Conservation (phyloP, 169 alveolate species). For the Cryptosporidium baileyi region DNA sequence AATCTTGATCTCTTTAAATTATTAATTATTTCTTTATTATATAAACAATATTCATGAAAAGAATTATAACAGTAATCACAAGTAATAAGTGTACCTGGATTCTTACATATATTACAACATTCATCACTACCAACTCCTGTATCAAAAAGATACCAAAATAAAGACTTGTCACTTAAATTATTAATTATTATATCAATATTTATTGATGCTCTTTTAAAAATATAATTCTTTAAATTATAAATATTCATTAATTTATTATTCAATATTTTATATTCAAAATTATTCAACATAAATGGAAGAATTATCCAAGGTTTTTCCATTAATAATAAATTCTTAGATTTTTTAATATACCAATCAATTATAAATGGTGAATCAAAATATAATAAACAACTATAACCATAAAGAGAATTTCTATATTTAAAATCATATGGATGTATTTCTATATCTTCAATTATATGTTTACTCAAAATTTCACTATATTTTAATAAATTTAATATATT, state of each 20-base stretch:
- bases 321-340: slow-evolving; percentile 7
- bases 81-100: slow-evolving; percentile 53
- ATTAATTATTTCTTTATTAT: slow-evolving; percentile 1
- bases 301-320: slow-evolving; percentile 63
- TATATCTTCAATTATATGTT: neutral
- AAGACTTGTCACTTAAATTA: neutral
- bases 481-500: neutral
- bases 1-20: slow-evolving; percentile 1
- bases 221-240: neutral
- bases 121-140: slow-evolving; percentile 60
- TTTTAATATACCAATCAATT: slow-evolving; percentile 50
- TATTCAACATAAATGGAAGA: slow-evolving; percentile 25
- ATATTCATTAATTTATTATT: neutral
- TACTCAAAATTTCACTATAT: neutral
- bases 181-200: neutral
- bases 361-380: slow-evolving; percentile 18
- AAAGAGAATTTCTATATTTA: slow-evolving; percentile 36
- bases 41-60: slow-evolving; percentile 39
- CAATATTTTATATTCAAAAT: neutral
- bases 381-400: slow-evolving; percentile 31
- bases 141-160: slow-evolving; percentile 56
- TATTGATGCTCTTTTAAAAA: slow-evolving; percentile 25
- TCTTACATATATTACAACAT: slow-evolving; percentile 22
- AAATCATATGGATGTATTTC: slow-evolving; percentile 31
- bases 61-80: slow-evolving; percentile 49